Base-by-base conservation (phyloP, 768 basidiomycete species). In the Pseudohyphozyma bogoriensis region DNA sequence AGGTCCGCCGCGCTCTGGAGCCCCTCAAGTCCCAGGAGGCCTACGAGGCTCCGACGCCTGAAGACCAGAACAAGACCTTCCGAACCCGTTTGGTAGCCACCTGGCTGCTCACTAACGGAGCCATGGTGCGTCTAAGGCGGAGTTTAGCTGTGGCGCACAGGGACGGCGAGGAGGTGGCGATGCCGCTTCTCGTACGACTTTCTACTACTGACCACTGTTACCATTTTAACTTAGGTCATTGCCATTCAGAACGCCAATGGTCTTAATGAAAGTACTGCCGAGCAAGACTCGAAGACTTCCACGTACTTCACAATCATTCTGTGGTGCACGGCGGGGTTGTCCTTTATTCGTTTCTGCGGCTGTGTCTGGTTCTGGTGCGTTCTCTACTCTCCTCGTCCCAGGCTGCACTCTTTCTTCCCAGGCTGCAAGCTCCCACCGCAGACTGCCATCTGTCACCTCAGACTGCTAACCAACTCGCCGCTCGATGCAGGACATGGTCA, bases 1-100 rank as follows among this genome's bases (percentile, higher is more conserved):
- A 52, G 51, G 51, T 91, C 10, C 84, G 82, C 2, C 85, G 89
- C 46, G 89, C 89, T 1, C 80, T 91, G 60, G 85, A 86, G 45
- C 86, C 87, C 73, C 65, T 85, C 58, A 77, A 81, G 20, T 76
- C 77, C 35, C 82, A 83, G 63, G 87, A 89, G 56, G 81, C 60
- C 0, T 53, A 78, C 4, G 87, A 89, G 73, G 86, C 85, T 71
- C 89, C 89, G 4, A 89, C 82, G 1, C 78, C 85, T 79, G 89
- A 92, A 71, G 89, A 92, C 70, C 78, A 85, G 74, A 91, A 91
- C 77, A 86, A 84, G 76, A 89, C 88, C 13, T 89, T 89, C 84
- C 84, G 87, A 58, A 89, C 87, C 2, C 83, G 87, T 50, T 78
- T 89, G 16, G 87, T 89, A 6, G 76, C 79, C 56, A 20, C 15